Evolutionary conservation across 495 filamentous ascomycete genomes (phyloP), one percentile per base, ranked within the genome.

Genomic region (Penicillium taxi): DNA sequence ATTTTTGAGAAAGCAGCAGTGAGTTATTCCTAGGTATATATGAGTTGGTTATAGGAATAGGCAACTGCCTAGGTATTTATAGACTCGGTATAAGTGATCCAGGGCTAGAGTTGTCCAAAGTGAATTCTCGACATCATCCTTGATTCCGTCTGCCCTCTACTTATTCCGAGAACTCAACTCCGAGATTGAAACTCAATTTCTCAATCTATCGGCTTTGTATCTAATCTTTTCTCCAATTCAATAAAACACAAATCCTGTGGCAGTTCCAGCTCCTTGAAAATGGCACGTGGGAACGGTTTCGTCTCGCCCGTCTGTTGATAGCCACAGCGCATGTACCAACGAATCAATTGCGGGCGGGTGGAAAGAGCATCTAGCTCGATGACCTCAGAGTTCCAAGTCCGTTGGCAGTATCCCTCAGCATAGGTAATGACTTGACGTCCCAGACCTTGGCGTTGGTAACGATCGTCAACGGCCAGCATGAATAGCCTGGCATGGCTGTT

Each of bases 271-370:
- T 44, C 32, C 21, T 37, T 39, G 16, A 48, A 52, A 7, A 45
- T 36, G 25, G 62, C 55, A 2, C 53, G 34, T 1, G 66, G 67
- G 32, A 73, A 71, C n/a, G 58, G 57, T 24, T 40, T 30, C 14
- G 27, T 42, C 40, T 63, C 57, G 3, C 65, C 66, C 9, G 62
- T 70, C 33, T 39, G 26, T 5, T 25, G 32, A 34, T 68, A 73
- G 2, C 69, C 69, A 4, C 58, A 46, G n/a, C 65, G 53, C 6
- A 37, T 28, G 35, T 73, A 73, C 65, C 65, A 73, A 24, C 44
- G 37, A 20, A 69, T 61, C 30, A 73, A 47, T 15, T 57, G 50
- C 11, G 48, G 14, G 18, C 69, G 54, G 12, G 49, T 53, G 23
- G 58, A 63, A 28, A 71, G 56, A 9, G 64, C 65, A 19, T 55